Base-by-base conservation (phyloP, 192 early-diverging fungal genomes). In the Linderina pennispora region DNA sequence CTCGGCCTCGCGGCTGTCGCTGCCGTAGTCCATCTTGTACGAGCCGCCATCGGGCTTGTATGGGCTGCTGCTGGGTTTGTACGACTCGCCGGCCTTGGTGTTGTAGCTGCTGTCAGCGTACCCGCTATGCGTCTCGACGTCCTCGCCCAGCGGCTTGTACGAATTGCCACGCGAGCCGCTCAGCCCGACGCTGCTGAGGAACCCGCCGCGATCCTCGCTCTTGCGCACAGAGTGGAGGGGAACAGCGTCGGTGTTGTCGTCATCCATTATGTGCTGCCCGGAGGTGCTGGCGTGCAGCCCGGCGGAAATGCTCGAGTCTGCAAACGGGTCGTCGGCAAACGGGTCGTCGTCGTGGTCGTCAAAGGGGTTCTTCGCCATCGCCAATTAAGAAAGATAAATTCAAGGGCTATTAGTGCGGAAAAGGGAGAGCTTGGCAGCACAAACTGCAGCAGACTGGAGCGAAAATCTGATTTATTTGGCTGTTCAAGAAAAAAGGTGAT, bases 1-100 rank as follows among this genome's bases (percentile, higher is more conserved):
- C 43, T 87, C 88, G 19, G 76, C 80, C 48, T 90, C 91, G 34
- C 77, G 77, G 17, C 72, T 70, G 25, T 68, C 58, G n/a, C n/a
- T n/a, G n/a, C n/a, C n/a, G n/a, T n/a, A n/a, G n/a, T n/a, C n/a
- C n/a, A n/a, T n/a, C n/a, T n/a, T n/a, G 11, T 69, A 21, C 13
- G 37, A n/a, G 23, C 35, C 36, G 45, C 40, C 41, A 18, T 44
- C 50, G 23, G 15, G 28, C 39, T 65, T 65, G 2, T 40, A 23
- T 17, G 48, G 20, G 22, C 43, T 23, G 31, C 43, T 32, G n/a
- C n/a, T n/a, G n/a, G n/a, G n/a, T n/a, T n/a, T n/a, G 33, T 55
- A 43, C 46, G 35, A 37, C 14, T 26, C 34, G 18, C 16, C 43
- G 36, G 36, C 45, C 16, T 40, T 43, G 28, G 6, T 36, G 33